Percentiles rank a stretch among this genome's conserved stretches.
phyloP scores from a whole-genome alignment of 78 protist genomes.

The Goniomonas avonlea region DNA sequence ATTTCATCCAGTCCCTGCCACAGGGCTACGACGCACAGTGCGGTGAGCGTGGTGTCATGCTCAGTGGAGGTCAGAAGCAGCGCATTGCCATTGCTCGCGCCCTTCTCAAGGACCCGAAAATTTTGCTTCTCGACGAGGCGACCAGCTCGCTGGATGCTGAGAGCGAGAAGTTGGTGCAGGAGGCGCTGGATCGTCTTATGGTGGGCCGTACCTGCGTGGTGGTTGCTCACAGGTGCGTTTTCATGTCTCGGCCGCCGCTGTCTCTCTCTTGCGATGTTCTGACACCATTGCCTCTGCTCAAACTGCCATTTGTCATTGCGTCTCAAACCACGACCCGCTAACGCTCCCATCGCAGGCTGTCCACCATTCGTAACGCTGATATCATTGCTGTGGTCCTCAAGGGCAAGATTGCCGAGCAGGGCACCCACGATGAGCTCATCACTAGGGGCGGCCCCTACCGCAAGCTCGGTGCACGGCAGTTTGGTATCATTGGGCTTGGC shows the following conservation, averaged over 20 bases:
- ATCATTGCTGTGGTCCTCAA: conserved; percentile 60
- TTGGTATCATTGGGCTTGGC: conserved; percentile 19
- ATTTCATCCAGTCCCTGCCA: conserved; percentile 64
- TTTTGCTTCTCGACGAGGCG: conserved; percentile 52
- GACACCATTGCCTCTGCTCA: too few relatives aligned
- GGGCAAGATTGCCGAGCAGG: conserved; percentile 72
- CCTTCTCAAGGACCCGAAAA: conserved; percentile 68
- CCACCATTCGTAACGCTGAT: conserved; percentile 78
- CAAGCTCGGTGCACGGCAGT: conserved; percentile 15
- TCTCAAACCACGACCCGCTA: too few relatives aligned
- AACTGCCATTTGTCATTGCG: too few relatives aligned
- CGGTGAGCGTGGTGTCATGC: conserved; percentile 67
- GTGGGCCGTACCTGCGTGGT: conserved; percentile 52
- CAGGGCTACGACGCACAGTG: conserved; percentile 63
- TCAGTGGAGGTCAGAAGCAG: conserved; percentile 92
- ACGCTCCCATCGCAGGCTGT: too few relatives aligned
- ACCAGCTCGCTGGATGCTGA: conserved; percentile 86
- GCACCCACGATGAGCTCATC: conserved; percentile 25
- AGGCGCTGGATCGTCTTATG: conserved; percentile 48
- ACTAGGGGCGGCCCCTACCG: conserved; percentile 9
- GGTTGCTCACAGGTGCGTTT: conserved; percentile 97
- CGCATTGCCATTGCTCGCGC: conserved; percentile 93
- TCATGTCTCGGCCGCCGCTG: too few relatives aligned
- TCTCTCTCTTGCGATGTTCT: too few relatives aligned
- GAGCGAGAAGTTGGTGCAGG: conserved; percentile 70